Base-by-base conservation (phyloP, 148 eudicot species). In the Chenopodium suecicum region DNA sequence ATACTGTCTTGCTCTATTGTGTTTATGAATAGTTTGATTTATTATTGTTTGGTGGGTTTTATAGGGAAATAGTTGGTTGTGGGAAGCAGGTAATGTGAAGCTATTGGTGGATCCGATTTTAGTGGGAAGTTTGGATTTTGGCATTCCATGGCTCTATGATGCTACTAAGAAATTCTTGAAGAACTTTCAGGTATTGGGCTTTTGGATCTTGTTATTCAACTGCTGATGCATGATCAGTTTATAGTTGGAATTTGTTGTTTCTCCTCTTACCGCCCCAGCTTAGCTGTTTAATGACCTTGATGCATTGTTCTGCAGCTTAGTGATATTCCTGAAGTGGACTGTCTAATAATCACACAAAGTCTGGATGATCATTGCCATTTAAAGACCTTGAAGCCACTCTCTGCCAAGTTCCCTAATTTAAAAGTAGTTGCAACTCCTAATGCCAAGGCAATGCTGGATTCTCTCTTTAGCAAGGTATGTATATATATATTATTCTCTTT, bases 321-420 rank as follows among this genome's bases (percentile, higher is more conserved):
- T 79, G 93, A 93, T 90, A 89, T 95, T 88, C 97, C 98, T 80
- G 91, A 91, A 84, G 82, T 95, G 60, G 93, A 95, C 82, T 92
- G 94, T 90, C 82, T 95, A 81, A 82, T 95, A 82, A 95, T 95
- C 63, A 92, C 98, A 31, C 98, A 95, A 91, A 93, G 98, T 84
- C 91, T 95, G 52, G 98, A 95, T 77, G 98, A 95, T 82, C 98
- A 95, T 83, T 95, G 98, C 83, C 98, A 95, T 84, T 76, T 95
- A 86, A 95, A 87, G 90, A 95, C 98, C 60, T 86, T 95, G 56
- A 88, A 82, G 84, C 97, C 98, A 67, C 94, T 95, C 69, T 89
- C 98, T 77, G 86, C 84, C 70, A 93, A 84, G 84, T 84, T 82
- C 67, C 98, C 97, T 58, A 89, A 90, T 88, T 85, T 93, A 50